These are phyloP conservation scores for Trichoderma sp. DNA, from an alignment of 2,329 filamentous ascomycete species.

Conservation along the genomic window DNA sequence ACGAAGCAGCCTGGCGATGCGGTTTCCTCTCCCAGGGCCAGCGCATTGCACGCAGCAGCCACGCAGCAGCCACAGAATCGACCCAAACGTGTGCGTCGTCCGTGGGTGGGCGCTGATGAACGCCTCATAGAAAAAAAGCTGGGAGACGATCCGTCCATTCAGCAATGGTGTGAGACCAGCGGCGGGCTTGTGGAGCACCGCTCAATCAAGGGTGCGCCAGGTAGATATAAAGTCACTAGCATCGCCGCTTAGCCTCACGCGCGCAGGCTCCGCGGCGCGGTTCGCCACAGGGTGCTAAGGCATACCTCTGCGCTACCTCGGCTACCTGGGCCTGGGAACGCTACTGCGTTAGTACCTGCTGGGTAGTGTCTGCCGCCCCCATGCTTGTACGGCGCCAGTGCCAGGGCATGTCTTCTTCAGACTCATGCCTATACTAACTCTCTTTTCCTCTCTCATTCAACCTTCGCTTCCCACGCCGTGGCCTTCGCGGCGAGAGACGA, in stretches of 20 bases:
- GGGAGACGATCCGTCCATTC: conserved; percentile 46
- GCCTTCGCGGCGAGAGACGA: conserved; percentile 34
- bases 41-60: not conserved
- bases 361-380: conserved; percentile 43
- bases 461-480: conserved; percentile 31
- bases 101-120: conserved; percentile 33
- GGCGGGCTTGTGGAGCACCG: conserved; percentile 43
- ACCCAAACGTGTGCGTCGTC: conserved; percentile 20
- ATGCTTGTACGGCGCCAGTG: conserved; percentile 42
- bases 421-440: conserved; percentile 36
- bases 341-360: conserved; percentile 4
- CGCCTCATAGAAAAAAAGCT: conserved; percentile 41
- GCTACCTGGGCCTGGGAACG: conserved; percentile 13
- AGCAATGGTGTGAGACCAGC: conserved; percentile 46
- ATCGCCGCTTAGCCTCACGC: conserved; percentile 27
- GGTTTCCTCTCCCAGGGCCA: not conserved
- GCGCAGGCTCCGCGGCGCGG: not conserved
- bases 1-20: not conserved
- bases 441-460: conserved; percentile 41
- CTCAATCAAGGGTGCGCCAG: conserved; percentile 40
- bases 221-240: conserved; percentile 41
- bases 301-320: not conserved
- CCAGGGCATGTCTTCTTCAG: conserved; percentile 47
- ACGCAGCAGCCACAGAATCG: conserved; percentile 1
- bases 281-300: conserved; percentile 5